These are phyloP conservation scores for Neofusicoccum umdonicola DNA, from an alignment of 2,329 filamentous ascomycete species.

Conservation along the genomic window DNA sequence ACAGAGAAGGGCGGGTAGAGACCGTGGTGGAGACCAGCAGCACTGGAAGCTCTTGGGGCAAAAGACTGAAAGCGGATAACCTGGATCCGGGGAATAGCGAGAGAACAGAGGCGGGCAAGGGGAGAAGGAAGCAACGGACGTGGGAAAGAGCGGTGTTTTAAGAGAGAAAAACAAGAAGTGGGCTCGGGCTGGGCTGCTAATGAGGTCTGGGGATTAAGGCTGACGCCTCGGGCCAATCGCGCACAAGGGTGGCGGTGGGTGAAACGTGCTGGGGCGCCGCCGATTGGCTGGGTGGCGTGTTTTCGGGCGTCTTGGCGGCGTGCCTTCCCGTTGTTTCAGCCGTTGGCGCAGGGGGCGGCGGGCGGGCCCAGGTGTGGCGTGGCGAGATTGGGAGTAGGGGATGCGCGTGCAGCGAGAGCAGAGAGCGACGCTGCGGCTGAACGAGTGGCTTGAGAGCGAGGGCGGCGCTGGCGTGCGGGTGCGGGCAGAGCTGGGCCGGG, in stretches of 20 bases:
- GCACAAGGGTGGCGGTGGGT: neutral
- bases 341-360: neutral
- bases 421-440: neutral
- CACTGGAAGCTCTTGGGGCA: neutral
- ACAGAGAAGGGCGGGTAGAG: neutral
- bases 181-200: neutral
- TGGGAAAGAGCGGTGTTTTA: neutral
- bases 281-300: neutral
- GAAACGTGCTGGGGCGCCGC: neutral
- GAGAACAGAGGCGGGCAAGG: slow-evolving; percentile 8
- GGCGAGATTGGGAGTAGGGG: slow-evolving; percentile 11
- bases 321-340: slow-evolving; percentile 13
- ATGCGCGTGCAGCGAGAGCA: neutral
- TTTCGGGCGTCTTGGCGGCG: neutral
- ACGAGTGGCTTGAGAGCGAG: neutral
- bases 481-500: neutral
- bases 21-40: slow-evolving; percentile 8
- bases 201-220: slow-evolving; percentile 16
- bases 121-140: neutral
- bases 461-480: neutral
- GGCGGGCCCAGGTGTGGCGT: slow-evolving; percentile 4
- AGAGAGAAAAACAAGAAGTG: neutral
- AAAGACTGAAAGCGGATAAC: neutral
- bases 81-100: slow-evolving; percentile 5
- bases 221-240: neutral